These are phyloP conservation scores for Tulasnella sp. DNA, from an alignment of 768 basidiomycete genomes.

Conservation along the genomic window DNA sequence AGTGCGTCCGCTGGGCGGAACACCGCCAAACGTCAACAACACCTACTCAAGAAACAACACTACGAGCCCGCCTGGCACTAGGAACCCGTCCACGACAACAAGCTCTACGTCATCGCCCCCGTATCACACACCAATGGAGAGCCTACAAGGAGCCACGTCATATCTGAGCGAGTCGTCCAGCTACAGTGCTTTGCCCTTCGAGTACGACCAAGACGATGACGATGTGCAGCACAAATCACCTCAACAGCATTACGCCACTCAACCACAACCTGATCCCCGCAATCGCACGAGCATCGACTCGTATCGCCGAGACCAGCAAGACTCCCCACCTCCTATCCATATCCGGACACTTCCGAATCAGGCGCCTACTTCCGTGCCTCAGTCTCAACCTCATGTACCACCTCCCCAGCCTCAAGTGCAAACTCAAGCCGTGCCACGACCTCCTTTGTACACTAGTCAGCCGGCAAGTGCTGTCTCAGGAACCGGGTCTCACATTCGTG, in stretches of 20 bases:
- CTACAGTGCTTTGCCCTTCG: slow-evolving; percentile 14
- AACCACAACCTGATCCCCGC: slow-evolving; percentile 6
- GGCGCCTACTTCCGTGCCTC: not conserved
- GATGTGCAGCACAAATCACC: not conserved
- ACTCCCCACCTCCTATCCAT: slow-evolving; percentile 15
- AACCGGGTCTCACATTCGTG: slow-evolving; percentile 8
- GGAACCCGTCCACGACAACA: not conserved
- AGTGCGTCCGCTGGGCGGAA: slow-evolving; percentile 14
- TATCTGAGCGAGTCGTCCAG: slow-evolving; percentile 15
- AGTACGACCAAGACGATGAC: slow-evolving; percentile 21
- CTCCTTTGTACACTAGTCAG: not conserved
- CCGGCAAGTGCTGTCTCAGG: not conserved
- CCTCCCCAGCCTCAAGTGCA: slow-evolving; percentile 11
- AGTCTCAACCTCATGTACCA: not conserved
- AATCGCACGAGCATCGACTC: slow-evolving; percentile 8
- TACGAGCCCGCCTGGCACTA: not conserved
- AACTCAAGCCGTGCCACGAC: slow-evolving; percentile 1
- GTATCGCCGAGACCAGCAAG: slow-evolving; percentile 11
- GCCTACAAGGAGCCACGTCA: not conserved
- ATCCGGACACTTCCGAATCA: slow-evolving; percentile 3
- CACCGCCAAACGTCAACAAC: slow-evolving; percentile 1
- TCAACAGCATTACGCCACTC: not conserved
- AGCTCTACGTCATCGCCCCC: slow-evolving; percentile 1
- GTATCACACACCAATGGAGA: slow-evolving; percentile 11
- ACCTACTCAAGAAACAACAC: not conserved